These are phyloP conservation scores for Cyphellophora attinorum DNA, from an alignment of 2,329 filamentous ascomycete genomes.

Conservation along the genomic window DNA sequence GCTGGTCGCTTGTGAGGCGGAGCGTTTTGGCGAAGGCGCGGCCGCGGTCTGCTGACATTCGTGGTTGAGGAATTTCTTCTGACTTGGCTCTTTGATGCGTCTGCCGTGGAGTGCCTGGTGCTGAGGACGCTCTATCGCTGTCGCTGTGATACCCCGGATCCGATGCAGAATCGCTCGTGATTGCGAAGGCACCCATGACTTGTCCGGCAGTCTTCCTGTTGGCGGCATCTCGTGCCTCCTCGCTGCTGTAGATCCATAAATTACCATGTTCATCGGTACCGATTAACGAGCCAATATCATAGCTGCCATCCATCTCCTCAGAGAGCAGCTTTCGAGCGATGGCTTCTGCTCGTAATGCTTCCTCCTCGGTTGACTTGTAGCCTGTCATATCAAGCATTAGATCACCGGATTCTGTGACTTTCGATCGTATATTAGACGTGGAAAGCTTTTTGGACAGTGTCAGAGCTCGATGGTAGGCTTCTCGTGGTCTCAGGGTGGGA, in stretches of 20 bases:
- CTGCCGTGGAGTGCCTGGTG: slow-evolving; percentile 53
- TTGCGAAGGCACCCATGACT: slow-evolving; percentile 41
- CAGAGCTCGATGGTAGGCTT: slow-evolving; percentile 75
- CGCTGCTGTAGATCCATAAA: slow-evolving; percentile 98
- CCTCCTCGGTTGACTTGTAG: slow-evolving; percentile 89
- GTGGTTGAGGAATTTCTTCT: slow-evolving; percentile 44
- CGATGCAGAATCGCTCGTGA: slow-evolving; percentile 70
- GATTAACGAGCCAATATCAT: slow-evolving; percentile 91
- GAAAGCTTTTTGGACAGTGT: slow-evolving; percentile 79
- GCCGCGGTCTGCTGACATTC: slow-evolving; percentile 54
- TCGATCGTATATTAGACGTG: slow-evolving; percentile 81
- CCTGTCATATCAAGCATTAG: slow-evolving; percentile 97
- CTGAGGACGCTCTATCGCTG: slow-evolving; percentile 54
- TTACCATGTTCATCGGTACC: slow-evolving; percentile 93
- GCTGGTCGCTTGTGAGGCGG: slow-evolving; percentile 85
- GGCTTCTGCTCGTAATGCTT: slow-evolving; percentile 84
- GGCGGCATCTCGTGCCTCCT: slow-evolving; percentile 87
- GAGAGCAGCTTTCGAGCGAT: slow-evolving; percentile 84
- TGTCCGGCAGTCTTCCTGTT: slow-evolving; percentile 52
- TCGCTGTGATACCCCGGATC: slow-evolving; percentile 96
- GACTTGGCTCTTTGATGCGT: slow-evolving; percentile 50
- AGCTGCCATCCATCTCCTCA: slow-evolving; percentile 87
- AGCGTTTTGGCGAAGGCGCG: slow-evolving; percentile 95
- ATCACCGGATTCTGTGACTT: slow-evolving; percentile 86
- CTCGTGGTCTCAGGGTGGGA: slow-evolving; percentile 58